Evolutionary conservation across 129 eudicot species (phyloP).

Genomic region (Deinandra increscens): DNA sequence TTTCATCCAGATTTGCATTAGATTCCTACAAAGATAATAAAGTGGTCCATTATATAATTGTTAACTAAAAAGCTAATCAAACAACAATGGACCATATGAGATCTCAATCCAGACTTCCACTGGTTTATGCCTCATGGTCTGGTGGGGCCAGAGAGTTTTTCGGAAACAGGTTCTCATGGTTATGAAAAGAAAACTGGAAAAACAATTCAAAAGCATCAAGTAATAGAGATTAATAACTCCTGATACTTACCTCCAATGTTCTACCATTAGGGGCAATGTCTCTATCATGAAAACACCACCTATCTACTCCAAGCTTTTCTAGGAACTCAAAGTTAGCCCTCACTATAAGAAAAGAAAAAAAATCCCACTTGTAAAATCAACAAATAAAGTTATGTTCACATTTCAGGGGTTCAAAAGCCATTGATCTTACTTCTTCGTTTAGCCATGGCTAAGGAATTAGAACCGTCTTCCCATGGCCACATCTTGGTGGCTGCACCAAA

Average conservation of each 20-base stretch:
- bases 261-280: constrained; percentile 97
- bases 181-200: no score
- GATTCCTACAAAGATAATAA: constrained; percentile 56
- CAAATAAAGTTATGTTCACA: background rate
- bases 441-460: constrained; percentile 91
- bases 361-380: background rate
- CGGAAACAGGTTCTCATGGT: no score
- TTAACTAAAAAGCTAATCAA: no score
- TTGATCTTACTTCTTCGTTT: constrained; percentile 81
- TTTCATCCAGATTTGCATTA: constrained; percentile 92
- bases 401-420: background rate
- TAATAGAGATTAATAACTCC: no score
- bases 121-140: no score
- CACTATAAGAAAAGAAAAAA: constrained; percentile 54
- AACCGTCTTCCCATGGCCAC: constrained; percentile 99
- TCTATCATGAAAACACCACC: constrained; percentile 97
- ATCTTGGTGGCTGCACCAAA: constrained; percentile 88
- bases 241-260: constrained; percentile 62
- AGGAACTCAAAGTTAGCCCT: constrained; percentile 97
- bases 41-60: background rate
- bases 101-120: no score
- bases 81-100: no score
- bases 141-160: no score
- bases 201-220: no score
- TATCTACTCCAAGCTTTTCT: constrained; percentile 90